Base-by-base conservation (phyloP, 2,329 filamentous ascomycete genomes). In the Paecilomyces variotii region DNA sequence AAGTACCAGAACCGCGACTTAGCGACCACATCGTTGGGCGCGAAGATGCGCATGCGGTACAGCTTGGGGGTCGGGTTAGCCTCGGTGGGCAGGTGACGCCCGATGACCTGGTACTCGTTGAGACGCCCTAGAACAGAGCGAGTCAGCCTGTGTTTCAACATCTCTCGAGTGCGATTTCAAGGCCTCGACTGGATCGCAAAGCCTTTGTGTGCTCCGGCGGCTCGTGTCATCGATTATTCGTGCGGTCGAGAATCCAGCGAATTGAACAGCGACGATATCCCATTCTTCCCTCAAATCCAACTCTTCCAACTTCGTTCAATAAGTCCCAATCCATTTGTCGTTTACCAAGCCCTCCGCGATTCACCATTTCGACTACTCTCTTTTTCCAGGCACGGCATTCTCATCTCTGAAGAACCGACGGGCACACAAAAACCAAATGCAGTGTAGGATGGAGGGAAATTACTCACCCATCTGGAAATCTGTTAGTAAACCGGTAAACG, bases 1-100 rank as follows among this genome's bases (percentile, higher is more conserved):
- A 99, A 99, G 87, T 99, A 99, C 95, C 95, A 99, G 89, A 96
- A 99, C 77, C 94, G 90, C 78, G 92, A 97, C 89, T 99, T 99
- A 79, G 95, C 94, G 75, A 99, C 92, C 71, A 97, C 94, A 74
- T 88, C 85, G 84, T 99, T 99, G 72, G 91, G 90, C 70, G 94
- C 94, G 80, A 99, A 99, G 81, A 99, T 97, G 80, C 92, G 92
- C 94, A 99, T 99, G 82, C 94, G 92, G 88, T 97, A 99, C 81
- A 99, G 89, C 84, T 94, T 93, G 74, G 94, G 94, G 75, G 90
- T 91, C 76, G 93, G 91, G 86, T 96, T 96, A 79, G 89, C 85
- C 85, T 99, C 94, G 77, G 89, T 90, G 82, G 94, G 94, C 89
- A 99, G 82, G 83, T 97, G 93, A 82, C 95, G 93, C 84, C 95